Base-by-base conservation (phyloP, 768 basidiomycete genomes). In the Phylloporus arenicola region DNA sequence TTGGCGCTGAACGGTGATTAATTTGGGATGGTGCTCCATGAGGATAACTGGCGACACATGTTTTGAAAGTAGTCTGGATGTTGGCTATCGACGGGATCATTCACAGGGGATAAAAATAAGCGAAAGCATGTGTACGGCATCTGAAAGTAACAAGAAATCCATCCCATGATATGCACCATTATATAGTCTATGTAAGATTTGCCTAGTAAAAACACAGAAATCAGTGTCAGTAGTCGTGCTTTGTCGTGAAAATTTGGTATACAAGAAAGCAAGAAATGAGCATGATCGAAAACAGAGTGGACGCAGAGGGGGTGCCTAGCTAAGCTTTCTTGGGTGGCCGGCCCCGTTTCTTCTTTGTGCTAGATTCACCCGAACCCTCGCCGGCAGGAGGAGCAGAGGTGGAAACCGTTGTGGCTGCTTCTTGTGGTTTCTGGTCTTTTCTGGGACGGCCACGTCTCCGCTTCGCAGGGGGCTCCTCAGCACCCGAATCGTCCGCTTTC, bases 361-460 rank as follows among this genome's bases (percentile, higher is more conserved):
- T 71, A 52, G 81, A 57, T 61, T 84, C 83, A 35, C 72, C 70
- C 33, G 57, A 63, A 51, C 74, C 70, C 43, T 71, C 73, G 10
- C 68, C 75, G 53, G 64, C 57, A 19, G 52, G 34, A 39, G 55
- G 13, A 14, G 55, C 49, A 37, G 62, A 47, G 0, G 68, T 64
- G 45, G 72, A 64, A 17, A 68, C 71, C 37, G 76, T 70, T 44
- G 61, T 64, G 47, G 64, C 57, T 20, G 64, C 57, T 20, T 76
- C 70, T 47, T 65, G 52, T 50, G 75, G 74, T 66, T 78, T 83
- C 48, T 79, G 74, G 69, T 63, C 62, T 50, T 89, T 89, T 56
- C 81, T 84, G 50, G 88, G 87, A 53, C 87, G 81, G 35, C 87
- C 87, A 54, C 88, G 79, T 67, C 77, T 81, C 60, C 84, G 76